Percentiles rank a stretch among this genome's conserved stretches.
These are phyloP conservation scores for Cucurbita ficifolia DNA, from an alignment of 306 rosid species.

Conservation along the genomic window DNA sequence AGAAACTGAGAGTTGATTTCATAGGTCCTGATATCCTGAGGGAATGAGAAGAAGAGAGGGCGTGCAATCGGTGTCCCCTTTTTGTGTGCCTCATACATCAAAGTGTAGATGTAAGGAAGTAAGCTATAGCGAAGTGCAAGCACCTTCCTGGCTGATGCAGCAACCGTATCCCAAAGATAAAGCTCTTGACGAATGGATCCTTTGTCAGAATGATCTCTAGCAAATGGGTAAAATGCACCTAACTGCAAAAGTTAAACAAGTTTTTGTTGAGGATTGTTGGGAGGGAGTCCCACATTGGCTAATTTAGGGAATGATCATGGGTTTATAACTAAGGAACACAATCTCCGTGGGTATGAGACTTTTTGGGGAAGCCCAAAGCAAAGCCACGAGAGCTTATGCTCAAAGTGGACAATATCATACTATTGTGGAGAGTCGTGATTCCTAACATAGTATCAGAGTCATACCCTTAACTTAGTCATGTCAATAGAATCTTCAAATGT, in stretches of 20 bases:
- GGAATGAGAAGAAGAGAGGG: slow-evolving; percentile 88
- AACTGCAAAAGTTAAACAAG: slow-evolving; percentile 26
- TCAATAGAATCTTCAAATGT: too few species aligned
- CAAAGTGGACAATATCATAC: too few species aligned
- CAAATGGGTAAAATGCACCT: slow-evolving; percentile 84
- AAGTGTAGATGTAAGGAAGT: slow-evolving; percentile 74
- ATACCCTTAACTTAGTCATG: too few species aligned
- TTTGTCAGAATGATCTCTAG: slow-evolving; percentile 64
- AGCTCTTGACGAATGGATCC: slow-evolving; percentile 49
- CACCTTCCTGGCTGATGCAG: slow-evolving; percentile 64
- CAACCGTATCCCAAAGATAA: slow-evolving; percentile 79
- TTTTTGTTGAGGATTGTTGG: too few species aligned
- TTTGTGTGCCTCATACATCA: slow-evolving; percentile 57
- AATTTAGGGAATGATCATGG: too few species aligned
- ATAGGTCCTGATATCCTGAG: slow-evolving; percentile 47
- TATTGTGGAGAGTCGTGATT: too few species aligned
- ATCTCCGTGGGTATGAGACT: too few species aligned
- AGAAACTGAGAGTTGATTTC: slow-evolving; percentile 62
- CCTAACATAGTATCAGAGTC: too few species aligned
- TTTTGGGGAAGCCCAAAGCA: too few species aligned
- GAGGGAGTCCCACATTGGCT: too few species aligned
- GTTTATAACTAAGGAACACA: too few species aligned
- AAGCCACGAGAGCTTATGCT: too few species aligned
- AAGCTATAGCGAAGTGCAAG: slow-evolving; percentile 68
- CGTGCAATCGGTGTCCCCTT: slow-evolving; percentile 72